Percentiles rank a stretch among this genome's conserved stretches.
Evolutionary conservation across 31 red algal species (phyloP).

Genomic region (Asparagopsis taxiformis): DNA sequence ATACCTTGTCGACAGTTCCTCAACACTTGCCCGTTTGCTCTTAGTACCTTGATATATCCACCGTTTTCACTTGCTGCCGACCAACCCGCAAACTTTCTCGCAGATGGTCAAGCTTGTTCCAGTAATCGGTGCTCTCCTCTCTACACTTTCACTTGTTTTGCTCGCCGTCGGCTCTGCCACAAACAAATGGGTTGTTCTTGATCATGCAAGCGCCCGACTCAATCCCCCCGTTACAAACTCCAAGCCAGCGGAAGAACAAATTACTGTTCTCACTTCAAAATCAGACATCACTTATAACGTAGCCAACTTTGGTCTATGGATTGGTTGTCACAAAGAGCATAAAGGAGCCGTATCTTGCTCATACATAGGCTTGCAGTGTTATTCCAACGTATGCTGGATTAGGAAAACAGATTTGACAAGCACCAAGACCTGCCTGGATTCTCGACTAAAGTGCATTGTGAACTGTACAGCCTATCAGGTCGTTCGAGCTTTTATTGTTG

Average conservation of each 20-base stretch:
- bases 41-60: not conserved
- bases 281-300: constrained; percentile 59
- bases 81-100: not conserved
- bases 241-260: constrained; percentile 31
- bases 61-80: not conserved
- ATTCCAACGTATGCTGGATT: constrained; percentile 78
- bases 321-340: constrained; percentile 69
- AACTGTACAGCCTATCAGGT: constrained; percentile 73
- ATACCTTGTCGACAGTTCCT: no score
- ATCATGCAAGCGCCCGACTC: constrained; percentile 16
- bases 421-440: constrained; percentile 54
- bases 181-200: constrained; percentile 64
- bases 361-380: constrained; percentile 62
- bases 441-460: constrained; percentile 17
- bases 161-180: constrained; percentile 65
- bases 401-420: constrained; percentile 44
- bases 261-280: constrained; percentile 16
- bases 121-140: constrained; percentile 51
- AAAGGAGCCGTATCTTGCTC: constrained; percentile 65
- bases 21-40: no score
- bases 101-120: constrained; percentile 65
- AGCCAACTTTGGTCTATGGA: constrained; percentile 61
- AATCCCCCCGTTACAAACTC: constrained; percentile 54
- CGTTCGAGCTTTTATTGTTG: constrained; percentile 45
- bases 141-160: constrained; percentile 57